A percentile compares a stretch with the other conserved stretches of the same genome.
These are phyloP conservation scores for Suillus brevipes DNA, from an alignment of 768 basidiomycete genomes.

Conservation along the genomic window DNA sequence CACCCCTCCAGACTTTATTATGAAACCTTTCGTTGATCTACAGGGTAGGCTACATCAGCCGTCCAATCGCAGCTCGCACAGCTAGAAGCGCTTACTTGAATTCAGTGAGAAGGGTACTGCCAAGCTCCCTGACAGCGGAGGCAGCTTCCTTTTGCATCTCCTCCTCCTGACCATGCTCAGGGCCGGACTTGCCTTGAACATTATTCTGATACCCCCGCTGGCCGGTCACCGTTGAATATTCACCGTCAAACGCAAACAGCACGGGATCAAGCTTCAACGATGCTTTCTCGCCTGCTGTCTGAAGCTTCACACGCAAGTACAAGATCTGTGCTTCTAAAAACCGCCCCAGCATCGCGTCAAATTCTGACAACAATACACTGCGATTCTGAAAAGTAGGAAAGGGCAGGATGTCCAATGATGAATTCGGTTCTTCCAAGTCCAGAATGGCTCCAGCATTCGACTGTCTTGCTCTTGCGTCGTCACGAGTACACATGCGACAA, in stretches of 20 bases:
- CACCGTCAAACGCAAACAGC: constrained; percentile 25
- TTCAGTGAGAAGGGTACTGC: constrained; percentile 10
- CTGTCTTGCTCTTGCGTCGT: constrained; percentile 4
- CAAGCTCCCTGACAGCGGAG: constrained; percentile 18
- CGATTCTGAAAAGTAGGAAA: constrained; percentile 24
- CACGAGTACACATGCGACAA: constrained; percentile 33
- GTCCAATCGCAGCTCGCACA: background rate
- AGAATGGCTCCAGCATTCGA: constrained; percentile 1
- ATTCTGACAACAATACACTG: constrained; percentile 14
- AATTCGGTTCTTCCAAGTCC: constrained; percentile 2
- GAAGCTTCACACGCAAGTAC: constrained; percentile 22
- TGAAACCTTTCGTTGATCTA: constrained; percentile 22
- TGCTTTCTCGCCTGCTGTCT: background rate
- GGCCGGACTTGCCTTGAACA: background rate
- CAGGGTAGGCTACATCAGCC: background rate
- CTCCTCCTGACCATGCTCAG: background rate
- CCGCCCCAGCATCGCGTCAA: constrained; percentile 16
- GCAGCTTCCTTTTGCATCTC: constrained; percentile 22
- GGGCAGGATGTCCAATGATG: constrained; percentile 8
- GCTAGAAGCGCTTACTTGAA: constrained; percentile 21
- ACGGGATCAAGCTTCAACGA: constrained; percentile 8
- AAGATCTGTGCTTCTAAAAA: constrained; percentile 27
- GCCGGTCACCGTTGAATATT: constrained; percentile 25
- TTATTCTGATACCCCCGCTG: constrained; percentile 5
- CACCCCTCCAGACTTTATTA: constrained; percentile 23